These are phyloP conservation scores for Oenanthe javanica DNA, from an alignment of 140 eudicot species.

Conservation along the genomic window DNA sequence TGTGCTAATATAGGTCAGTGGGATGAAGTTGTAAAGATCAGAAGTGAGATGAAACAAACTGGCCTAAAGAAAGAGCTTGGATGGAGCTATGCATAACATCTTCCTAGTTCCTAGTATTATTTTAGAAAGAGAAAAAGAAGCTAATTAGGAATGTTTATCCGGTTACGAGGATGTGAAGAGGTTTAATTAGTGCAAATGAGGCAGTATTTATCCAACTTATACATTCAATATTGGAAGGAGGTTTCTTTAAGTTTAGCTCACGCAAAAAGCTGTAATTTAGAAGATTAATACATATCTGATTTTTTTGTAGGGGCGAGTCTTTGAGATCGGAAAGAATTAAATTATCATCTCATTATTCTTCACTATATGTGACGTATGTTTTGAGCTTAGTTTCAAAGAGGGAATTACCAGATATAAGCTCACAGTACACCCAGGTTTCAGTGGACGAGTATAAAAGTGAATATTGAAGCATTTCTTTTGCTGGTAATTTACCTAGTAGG, in stretches of 20 bases:
- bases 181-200: background rate
- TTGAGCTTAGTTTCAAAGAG: background rate
- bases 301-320: background rate
- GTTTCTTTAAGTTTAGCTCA: background rate
- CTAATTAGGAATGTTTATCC: background rate
- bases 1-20: slow-evolving; percentile 74
- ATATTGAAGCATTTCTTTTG: background rate
- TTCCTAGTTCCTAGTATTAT: background rate
- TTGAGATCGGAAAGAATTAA: background rate
- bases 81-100: slow-evolving; percentile 37
- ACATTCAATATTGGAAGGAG: background rate
- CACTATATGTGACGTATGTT: background rate
- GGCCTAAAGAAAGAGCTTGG: slow-evolving; percentile 68
- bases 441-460: background rate
- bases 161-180: background rate
- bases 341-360: background rate
- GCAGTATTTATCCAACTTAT: background rate
- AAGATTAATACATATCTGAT: background rate
- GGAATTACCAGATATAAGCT: background rate
- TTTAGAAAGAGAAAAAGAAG: background rate
- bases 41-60: slow-evolving; percentile 53
- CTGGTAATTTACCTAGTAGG: background rate
- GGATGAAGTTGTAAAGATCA: slow-evolving; percentile 53
- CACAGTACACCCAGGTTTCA: background rate
- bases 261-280: background rate